Base-by-base conservation (phyloP, 139 green algal species). In the Helicosporidium sp. region DNA sequence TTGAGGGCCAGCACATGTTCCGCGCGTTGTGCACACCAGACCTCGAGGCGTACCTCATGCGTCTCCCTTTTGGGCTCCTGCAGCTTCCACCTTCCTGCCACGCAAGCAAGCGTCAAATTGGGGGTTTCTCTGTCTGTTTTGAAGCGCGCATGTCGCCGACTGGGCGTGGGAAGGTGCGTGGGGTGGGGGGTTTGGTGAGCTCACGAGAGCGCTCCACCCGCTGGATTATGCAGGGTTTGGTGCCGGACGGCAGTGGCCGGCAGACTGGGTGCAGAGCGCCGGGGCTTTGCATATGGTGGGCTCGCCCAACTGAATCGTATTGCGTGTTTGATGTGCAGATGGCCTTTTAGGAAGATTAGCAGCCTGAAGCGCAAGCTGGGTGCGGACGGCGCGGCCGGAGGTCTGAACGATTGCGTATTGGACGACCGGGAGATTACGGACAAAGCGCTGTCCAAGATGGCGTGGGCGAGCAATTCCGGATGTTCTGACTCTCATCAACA, bases 81-180 rank as follows among this genome's bases (percentile, higher is more conserved):
- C 51, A 59, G 47, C 41, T 65, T 65, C 26, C 36, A 50, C 33
- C 25, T 65, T 12, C 39, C 44, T 18, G 37, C 62, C 1, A 35
- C 52, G 37, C 46, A 70, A 27, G 61, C 61, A 0, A 37, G 46
- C 15, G 26, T 16, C 22, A 52, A 48, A 26, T 47, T 70, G 45
- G 41, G 61, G 10, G 45, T 70, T 0, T 70, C 58, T 7, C 35
- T 52, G 2, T 66, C 61, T 0, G 62, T 64, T 34, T 57, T 70
- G n/a, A 70, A 70, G 43, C 36, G 61, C 27, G n/a, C 58, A 3
- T 63, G 55, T 20, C 40, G 61, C 15, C 42, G 57, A 42, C 26
- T 62, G 35, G 51, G 51, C 26, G 55, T 70, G 44, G 24, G 22
- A 5, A 47, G 52, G 52, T 59, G 25, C n/a, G n/a, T n/a, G n/a